phyloP scores from a whole-genome alignment of 2,329 filamentous ascomycete genomes.

The Paraphoma sp. region DNA sequence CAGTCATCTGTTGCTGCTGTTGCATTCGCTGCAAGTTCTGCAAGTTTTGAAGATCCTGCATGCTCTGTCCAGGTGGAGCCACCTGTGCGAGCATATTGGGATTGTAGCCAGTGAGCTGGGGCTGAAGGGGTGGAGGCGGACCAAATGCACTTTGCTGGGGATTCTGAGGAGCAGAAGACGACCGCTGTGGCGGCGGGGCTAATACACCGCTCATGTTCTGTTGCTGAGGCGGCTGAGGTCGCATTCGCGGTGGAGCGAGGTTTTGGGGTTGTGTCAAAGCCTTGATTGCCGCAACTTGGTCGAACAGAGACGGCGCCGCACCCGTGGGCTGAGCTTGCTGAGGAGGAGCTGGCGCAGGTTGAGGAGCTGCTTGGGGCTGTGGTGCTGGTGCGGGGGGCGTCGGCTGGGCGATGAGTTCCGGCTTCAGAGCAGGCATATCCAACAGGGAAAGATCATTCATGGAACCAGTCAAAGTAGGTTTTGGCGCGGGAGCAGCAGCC shows the following conservation, averaged over 20 bases:
- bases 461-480: conserved; percentile 64
- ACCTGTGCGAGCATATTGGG: conserved; percentile 66
- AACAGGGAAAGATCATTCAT: conserved; percentile 73
- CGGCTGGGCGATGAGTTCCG: conserved; percentile 49
- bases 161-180: conserved; percentile 86
- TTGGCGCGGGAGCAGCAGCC: conserved; percentile 53
- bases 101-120: conserved; percentile 79
- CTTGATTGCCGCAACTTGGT: conserved; percentile 47
- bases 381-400: conserved; percentile 52
- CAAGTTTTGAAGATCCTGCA: conserved; percentile 67
- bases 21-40: conserved; percentile 46
- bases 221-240: conserved; percentile 74
- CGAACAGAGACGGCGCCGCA: conserved; percentile 44
- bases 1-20: conserved; percentile 48
- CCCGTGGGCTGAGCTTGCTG: conserved; percentile 54
- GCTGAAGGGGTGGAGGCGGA: conserved; percentile 73
- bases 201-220: conserved; percentile 68
- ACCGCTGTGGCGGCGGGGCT: conserved; percentile 78
- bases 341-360: conserved; percentile 48
- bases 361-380: conserved; percentile 39
- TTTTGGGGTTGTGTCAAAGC: conserved; percentile 47
- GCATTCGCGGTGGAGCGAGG: conserved; percentile 62
- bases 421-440: conserved; percentile 52
- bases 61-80: conserved; percentile 76
- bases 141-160: conserved; percentile 71